Percentiles rank a stretch among this genome's conserved stretches.
Conservation (phyloP, 345 rosid species). For the Pistacia atlantica region DNA sequence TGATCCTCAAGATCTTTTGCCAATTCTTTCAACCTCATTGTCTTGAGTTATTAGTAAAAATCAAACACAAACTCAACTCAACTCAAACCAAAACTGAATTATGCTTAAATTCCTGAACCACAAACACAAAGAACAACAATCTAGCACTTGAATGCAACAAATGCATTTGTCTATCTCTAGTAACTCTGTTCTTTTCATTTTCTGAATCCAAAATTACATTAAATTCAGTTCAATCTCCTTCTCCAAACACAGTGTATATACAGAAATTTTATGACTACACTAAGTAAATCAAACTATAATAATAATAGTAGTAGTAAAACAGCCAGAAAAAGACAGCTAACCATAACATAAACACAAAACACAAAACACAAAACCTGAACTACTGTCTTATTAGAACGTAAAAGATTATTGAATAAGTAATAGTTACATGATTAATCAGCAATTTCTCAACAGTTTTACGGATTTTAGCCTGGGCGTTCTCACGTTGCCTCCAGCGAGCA, state of each 20-base stretch:
- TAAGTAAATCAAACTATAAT: not conserved
- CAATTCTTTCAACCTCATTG: constrained; percentile 75
- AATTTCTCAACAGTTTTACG: constrained; percentile 93
- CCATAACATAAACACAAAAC: not conserved
- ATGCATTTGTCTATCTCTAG: not conserved
- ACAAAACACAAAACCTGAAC: not conserved
- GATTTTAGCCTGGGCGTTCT: constrained; percentile 89
- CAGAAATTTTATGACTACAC: too few relatives aligned
- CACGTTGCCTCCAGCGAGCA: constrained; percentile 87
- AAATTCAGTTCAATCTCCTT: not conserved
- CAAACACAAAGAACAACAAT: not conserved
- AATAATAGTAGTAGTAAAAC: not conserved
- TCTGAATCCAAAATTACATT: not conserved
- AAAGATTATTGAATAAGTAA: not conserved
- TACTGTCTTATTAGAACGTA: too few relatives aligned
- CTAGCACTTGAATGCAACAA: not conserved
- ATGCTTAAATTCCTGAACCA: not conserved
- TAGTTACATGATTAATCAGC: constrained; percentile 67
- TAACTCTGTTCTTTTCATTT: not conserved
- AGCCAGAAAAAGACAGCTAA: not conserved
- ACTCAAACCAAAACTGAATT: not conserved
- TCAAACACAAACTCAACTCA: constrained; percentile 5
- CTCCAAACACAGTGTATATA: not conserved
- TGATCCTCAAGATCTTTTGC: constrained; percentile 73
- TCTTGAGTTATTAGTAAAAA: constrained; percentile 53